Base-by-base conservation (phyloP, 768 basidiomycete genomes). In the Xerocomellus amylosporus region DNA sequence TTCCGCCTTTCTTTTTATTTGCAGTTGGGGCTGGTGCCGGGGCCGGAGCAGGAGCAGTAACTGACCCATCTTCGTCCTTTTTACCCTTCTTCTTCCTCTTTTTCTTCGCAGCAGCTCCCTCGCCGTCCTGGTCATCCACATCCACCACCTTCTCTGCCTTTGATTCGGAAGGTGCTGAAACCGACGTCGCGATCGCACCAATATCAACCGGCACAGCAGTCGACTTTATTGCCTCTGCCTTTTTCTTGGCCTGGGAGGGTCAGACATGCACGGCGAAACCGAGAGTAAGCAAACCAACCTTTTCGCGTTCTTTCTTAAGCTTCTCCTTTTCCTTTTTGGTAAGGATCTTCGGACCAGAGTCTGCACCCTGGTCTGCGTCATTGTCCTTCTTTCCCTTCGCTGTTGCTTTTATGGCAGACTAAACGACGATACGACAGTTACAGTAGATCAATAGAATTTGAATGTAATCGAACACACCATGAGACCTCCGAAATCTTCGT, bases 311-410 rank as follows among this genome's bases (percentile, higher is more conserved):
- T 75, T 98, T 98, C 83, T 98, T 98, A 56, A 96, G 76, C 69
- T 87, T 87, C 70, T 98, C 95, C 75, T 98, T 98, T 78, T 98
- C 92, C 70, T 96, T 97, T 76, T 98, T 98, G 17, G 88, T 86
- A 34, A 97, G 72, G 31, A 96, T 68, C 72, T 87, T 85, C 4
- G 76, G 75, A 14, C 82, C 90, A 46, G 72, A 73, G 47, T 79
- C 85, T 30, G 80, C 77, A 5, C 59, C 79, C 1, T 67, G 85
- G 8, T 78, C 83, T 22, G 74, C 80, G 20, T 76, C 79, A 13
- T 71, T 83, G 47, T 78, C 75, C 70, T 86, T 84, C 65, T 83
- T 82, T 10, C 67, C 68, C 58, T 82, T 82, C 8, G 64, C 54
- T 5, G 76, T 66, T 17, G 84, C 82, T 64, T 86, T 86, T 56